Conservation (phyloP, 495 filamentous ascomycete genomes). For the Xylaria venustula region DNA sequence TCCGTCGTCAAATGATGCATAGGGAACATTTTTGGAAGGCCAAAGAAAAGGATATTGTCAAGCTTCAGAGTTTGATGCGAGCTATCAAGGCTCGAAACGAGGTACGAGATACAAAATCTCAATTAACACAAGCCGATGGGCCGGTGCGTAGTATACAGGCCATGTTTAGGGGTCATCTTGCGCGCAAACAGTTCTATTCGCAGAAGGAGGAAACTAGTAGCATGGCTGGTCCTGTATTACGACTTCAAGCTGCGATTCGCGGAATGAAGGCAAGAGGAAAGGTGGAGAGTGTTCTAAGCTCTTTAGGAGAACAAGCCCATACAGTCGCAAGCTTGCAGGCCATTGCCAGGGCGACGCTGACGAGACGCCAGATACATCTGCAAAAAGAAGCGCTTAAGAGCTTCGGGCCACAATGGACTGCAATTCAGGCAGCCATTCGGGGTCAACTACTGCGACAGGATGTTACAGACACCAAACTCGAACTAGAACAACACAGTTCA, state of each 20-base stretch:
- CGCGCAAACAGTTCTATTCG: constrained; percentile 46
- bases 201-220: constrained; percentile 56
- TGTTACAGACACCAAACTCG: constrained; percentile 35
- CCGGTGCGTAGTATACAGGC: constrained; percentile 69
- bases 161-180: constrained; percentile 58
- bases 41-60: constrained; percentile 68
- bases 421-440: constrained; percentile 50
- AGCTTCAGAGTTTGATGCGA: constrained; percentile 81
- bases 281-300: constrained; percentile 35
- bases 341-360: constrained; percentile 38
- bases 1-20: constrained; percentile 60
- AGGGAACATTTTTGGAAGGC: constrained; percentile 68
- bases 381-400: constrained; percentile 42
- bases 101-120: constrained; percentile 61
- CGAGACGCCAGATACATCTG: constrained; percentile 32
- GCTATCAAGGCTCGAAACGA: constrained; percentile 71
- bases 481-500: constrained; percentile 36
- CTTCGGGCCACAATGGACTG: constrained; percentile 40
- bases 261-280: constrained; percentile 47
- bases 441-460: constrained; percentile 46
- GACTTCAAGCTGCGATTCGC: constrained; percentile 53
- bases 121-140: constrained; percentile 57
- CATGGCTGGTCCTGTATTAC: constrained; percentile 42
- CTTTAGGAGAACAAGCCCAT: constrained; percentile 35
- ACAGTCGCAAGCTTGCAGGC: constrained; percentile 52